Conservation (phyloP, 495 filamentous ascomycete species). For the Penicillium salamii region DNA sequence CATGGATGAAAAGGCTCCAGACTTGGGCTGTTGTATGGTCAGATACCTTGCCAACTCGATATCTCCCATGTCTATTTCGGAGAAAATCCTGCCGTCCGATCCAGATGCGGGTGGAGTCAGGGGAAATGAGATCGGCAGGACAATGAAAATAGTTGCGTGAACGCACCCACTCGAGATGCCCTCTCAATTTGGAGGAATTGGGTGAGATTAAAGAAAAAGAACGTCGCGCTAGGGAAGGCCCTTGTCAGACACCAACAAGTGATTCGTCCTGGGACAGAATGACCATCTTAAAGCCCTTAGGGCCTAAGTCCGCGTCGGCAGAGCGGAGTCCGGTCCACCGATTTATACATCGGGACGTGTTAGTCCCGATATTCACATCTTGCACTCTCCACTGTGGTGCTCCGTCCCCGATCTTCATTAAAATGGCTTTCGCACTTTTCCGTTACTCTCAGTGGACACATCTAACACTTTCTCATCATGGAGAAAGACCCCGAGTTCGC, state of each 20-base stretch:
- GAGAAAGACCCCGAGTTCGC: conserved; percentile 19
- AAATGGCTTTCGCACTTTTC: not conserved
- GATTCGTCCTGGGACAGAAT: too few relatives aligned
- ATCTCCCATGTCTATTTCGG: too few relatives aligned
- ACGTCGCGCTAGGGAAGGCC: too few relatives aligned
- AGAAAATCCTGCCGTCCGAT: too few relatives aligned
- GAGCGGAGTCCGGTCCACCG: conserved; percentile 2
- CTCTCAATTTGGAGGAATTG: not conserved
- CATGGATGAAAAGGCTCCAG: too few relatives aligned
- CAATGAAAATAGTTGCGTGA: not conserved
- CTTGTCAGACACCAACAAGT: too few relatives aligned
- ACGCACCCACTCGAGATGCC: not conserved
- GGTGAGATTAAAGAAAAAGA: too few relatives aligned
- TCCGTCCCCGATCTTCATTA: conserved; percentile 2
- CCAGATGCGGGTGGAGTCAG: not conserved
- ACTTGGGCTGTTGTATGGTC: too few relatives aligned
- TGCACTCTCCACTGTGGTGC: not conserved
- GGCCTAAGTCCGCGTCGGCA: not conserved
- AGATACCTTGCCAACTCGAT: too few relatives aligned
- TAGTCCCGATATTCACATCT: not conserved
- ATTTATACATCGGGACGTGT: not conserved
- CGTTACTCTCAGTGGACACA: not conserved
- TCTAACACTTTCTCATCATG: conserved; percentile 3
- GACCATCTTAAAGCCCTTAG: not conserved
- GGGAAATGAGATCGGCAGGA: not conserved